phyloP scores from a whole-genome alignment of 805 yeast species.

The Candida sonorensis region DNA sequence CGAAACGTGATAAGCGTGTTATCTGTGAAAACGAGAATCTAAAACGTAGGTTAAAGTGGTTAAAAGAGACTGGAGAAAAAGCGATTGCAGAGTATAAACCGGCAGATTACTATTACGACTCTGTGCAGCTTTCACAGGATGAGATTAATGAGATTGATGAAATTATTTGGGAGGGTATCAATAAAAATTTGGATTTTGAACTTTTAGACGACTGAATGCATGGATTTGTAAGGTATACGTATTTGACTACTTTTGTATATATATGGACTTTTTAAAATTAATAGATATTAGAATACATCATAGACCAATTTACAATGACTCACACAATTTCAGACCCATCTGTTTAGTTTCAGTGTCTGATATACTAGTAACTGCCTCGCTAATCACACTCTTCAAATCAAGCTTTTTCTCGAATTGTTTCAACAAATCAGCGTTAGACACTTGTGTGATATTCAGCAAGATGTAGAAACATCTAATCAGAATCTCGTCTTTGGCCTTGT shows the following conservation, averaged over 20 bases:
- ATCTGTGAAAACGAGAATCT: constrained; percentile 18
- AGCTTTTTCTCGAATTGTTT: constrained; percentile 2
- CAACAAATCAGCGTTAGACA: no score
- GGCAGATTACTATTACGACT: neutral
- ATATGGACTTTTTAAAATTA: no score
- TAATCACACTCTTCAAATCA: constrained; percentile 1
- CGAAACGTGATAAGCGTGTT: constrained; percentile 8
- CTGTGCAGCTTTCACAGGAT: constrained; percentile 2
- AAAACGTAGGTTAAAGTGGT: constrained; percentile 19
- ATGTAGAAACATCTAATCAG: constrained; percentile 19
- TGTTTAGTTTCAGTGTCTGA: constrained; percentile 7
- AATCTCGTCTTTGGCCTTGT: constrained; percentile 15
- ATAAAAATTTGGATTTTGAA: neutral
- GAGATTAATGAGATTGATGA: constrained; percentile 4
- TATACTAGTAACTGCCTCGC: no score
- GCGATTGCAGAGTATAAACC: constrained; percentile 2
- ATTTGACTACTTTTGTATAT: no score
- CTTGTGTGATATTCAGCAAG: constrained; percentile 11
- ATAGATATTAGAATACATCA: no score
- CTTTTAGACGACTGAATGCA: neutral
- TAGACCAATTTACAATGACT: no score
- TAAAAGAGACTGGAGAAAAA: constrained; percentile 13
- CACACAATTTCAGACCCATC: constrained; percentile 5
- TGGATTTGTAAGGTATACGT: no score
- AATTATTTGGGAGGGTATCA: constrained; percentile 4